Conservation (phyloP, 805 yeast genomes). For the Sugiyamaella mastotermitis region DNA sequence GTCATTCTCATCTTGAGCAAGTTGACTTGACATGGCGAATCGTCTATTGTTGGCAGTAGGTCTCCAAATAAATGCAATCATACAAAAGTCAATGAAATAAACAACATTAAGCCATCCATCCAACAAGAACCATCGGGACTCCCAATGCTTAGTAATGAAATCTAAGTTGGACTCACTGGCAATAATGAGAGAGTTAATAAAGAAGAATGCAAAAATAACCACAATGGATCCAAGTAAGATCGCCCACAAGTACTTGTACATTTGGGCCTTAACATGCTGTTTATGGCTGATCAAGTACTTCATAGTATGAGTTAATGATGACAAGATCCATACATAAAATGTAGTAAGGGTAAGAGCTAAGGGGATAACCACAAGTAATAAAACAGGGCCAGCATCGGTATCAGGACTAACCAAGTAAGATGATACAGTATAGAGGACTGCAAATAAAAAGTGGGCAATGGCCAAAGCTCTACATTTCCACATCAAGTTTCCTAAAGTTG, state of each 20-base stretch:
- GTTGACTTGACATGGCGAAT: conserved; percentile 89
- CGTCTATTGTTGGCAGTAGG: conserved; percentile 94
- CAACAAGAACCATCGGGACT: conserved; percentile 75
- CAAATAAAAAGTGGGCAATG: conserved; percentile 48
- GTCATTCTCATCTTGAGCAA: conserved; percentile 65
- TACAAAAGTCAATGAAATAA: conserved; percentile 75
- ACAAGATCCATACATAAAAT: conserved; percentile 70
- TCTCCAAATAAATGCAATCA: conserved; percentile 90
- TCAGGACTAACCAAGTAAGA: conserved; percentile 47
- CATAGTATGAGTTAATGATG: conserved; percentile 70
- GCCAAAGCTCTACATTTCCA: conserved; percentile 59
- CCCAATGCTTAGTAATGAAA: conserved; percentile 85
- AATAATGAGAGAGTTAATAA: conserved; percentile 61
- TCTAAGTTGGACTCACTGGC: conserved; percentile 71
- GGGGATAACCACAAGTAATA: conserved; percentile 63
- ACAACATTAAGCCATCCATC: conserved; percentile 95
- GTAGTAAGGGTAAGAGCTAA: conserved; percentile 59
- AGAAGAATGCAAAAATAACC: conserved; percentile 62
- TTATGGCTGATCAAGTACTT: conserved; percentile 72
- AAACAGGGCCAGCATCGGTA: conserved; percentile 36
- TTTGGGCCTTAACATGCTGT: conserved; percentile 82
- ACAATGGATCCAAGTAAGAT: conserved; percentile 69
- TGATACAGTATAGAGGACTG: conserved; percentile 46
- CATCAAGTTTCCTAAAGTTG: conserved; percentile 79
- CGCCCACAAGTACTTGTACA: conserved; percentile 75